phyloP scores from a whole-genome alignment of 129 eudicot genomes.

The Tagetes patula region DNA sequence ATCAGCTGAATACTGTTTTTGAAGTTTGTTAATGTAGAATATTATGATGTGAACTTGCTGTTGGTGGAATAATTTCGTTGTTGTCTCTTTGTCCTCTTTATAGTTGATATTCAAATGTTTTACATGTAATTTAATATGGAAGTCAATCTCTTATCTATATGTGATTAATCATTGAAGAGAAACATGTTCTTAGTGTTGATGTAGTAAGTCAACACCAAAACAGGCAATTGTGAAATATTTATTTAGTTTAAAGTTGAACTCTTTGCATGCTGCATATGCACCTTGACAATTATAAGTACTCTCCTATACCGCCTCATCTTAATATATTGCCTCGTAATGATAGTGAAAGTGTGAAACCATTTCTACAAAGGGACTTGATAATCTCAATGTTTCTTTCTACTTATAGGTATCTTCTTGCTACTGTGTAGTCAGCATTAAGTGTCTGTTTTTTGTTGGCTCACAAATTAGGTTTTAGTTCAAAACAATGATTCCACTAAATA shows the following conservation, averaged over 20 bases:
- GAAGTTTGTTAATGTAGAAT: neutral
- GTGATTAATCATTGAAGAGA: neutral
- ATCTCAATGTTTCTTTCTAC: neutral
- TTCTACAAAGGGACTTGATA: neutral
- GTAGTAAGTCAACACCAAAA: neutral
- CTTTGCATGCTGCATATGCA: slow-evolving; percentile 10
- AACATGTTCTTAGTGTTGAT: slow-evolving; percentile 1
- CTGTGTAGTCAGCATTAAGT: neutral
- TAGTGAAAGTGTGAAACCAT: neutral
- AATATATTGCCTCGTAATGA: neutral
- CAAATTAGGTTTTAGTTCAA: neutral
- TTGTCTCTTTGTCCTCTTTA: neutral
- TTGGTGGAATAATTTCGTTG: neutral
- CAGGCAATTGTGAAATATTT: slow-evolving; percentile 10
- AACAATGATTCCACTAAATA: neutral
- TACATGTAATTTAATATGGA: neutral
- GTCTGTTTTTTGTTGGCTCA: neutral
- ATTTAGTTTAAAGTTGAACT: neutral
- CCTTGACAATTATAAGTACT: neutral
- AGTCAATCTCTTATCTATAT: neutral
- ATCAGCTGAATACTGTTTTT: slow-evolving; percentile 2
- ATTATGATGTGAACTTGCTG: slow-evolving; percentile 7
- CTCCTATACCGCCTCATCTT: neutral
- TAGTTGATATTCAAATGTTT: neutral
- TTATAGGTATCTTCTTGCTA: neutral